phyloP scores from a whole-genome alignment of 78 protist species.

The Goniomonas avonlea region DNA sequence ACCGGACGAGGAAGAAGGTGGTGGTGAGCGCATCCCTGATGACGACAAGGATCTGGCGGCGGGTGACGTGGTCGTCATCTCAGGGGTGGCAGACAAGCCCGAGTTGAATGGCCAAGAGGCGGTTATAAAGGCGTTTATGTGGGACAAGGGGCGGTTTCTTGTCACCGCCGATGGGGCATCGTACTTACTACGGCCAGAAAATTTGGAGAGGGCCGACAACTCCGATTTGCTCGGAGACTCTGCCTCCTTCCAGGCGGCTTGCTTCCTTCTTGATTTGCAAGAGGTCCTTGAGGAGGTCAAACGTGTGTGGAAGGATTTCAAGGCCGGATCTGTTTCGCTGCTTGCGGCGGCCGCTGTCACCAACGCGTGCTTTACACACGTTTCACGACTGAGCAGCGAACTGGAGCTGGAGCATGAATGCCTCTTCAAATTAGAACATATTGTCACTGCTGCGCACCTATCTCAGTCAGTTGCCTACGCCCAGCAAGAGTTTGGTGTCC shows the following conservation, averaged over 20 bases:
- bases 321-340: neutral
- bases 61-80: neutral
- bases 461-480: neutral
- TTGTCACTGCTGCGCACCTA: neutral
- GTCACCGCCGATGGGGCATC: neutral
- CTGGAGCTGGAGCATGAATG: neutral
- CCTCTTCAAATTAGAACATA: neutral
- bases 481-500: neutral
- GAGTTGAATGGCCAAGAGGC: constrained; percentile 10
- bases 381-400: neutral
- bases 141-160: neutral
- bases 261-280: constrained; percentile 2
- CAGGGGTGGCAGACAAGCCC: neutral
- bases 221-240: constrained; percentile 6
- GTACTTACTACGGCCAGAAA: neutral
- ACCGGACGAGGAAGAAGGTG: no score
- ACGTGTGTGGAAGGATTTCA: neutral
- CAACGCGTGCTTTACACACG: constrained; percentile 18
- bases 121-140: neutral
- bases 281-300: neutral
- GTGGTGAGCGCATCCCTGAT: no score
- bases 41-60: no score
- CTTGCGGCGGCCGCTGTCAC: constrained; percentile 8
- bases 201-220: neutral
- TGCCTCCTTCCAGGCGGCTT: neutral